A percentile compares a stretch with the other conserved stretches of the same genome.
Evolutionary conservation across 768 basidiomycete species (phyloP).

Genomic region (Boletus vermiculosoides): DNA sequence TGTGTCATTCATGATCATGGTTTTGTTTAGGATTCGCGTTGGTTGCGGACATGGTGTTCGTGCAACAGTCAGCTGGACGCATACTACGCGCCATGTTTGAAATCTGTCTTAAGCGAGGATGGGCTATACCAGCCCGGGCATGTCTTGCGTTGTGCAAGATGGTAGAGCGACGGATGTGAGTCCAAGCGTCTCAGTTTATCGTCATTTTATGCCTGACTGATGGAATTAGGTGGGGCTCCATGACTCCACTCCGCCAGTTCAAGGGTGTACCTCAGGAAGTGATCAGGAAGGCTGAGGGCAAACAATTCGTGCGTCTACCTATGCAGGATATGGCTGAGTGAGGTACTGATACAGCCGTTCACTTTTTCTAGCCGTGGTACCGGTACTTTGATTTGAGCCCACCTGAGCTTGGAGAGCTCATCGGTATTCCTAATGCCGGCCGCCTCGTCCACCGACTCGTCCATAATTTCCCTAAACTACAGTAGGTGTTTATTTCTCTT

Average conservation of each 20-base stretch:
- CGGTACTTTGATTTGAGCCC: constrained; percentile 92
- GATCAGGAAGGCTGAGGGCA: constrained; percentile 88
- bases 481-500: constrained; percentile 44
- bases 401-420: constrained; percentile 92
- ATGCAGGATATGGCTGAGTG: background rate
- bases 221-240: constrained; percentile 83
- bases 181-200: background rate
- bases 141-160: constrained; percentile 95
- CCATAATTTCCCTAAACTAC: constrained; percentile 94
- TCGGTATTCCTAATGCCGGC: constrained; percentile 92
- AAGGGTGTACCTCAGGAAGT: constrained; percentile 85
- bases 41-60: constrained; percentile 92
- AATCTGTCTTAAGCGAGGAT: constrained; percentile 97
- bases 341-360: background rate
- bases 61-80: constrained; percentile 96
- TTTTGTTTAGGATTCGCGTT: constrained; percentile 64
- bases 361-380: constrained; percentile 74
- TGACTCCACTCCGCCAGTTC: constrained; percentile 97
- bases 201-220: background rate
- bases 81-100: constrained; percentile 97
- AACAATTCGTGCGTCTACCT: constrained; percentile 78
- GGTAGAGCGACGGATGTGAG: constrained; percentile 83
- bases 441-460: constrained; percentile 89
- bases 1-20: background rate
- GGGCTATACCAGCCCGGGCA: constrained; percentile 91